phyloP scores from a whole-genome alignment of 768 basidiomycete genomes.

The Sarcomyxa edulis region DNA sequence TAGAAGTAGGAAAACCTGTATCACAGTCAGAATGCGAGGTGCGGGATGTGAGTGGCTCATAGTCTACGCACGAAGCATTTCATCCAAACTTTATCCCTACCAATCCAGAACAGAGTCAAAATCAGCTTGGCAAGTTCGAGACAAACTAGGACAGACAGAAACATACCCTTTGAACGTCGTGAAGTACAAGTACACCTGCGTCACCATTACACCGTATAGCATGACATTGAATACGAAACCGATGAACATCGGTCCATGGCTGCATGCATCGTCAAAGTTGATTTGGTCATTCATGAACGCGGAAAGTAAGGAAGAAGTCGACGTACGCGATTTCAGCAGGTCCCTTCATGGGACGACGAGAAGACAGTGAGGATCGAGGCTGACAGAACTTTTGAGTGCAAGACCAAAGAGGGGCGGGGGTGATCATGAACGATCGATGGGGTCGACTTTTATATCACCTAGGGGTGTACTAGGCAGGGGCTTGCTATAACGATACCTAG shows the following conservation, averaged over 20 bases:
- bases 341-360: too few species aligned
- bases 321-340: slow-evolving; percentile 32
- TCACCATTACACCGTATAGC: slow-evolving; percentile 45
- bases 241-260: slow-evolving; percentile 46
- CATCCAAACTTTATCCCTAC: slow-evolving; percentile 41
- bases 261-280: slow-evolving; percentile 12
- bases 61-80: slow-evolving; percentile 40
- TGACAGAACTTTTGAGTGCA: too few species aligned
- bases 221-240: slow-evolving; percentile 41
- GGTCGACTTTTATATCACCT: too few species aligned
- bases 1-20: slow-evolving; percentile 36
- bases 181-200: slow-evolving; percentile 43
- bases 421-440: too few species aligned
- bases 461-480: too few species aligned
- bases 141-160: not conserved
- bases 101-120: not conserved
- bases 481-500: too few species aligned
- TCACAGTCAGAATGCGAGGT: not conserved
- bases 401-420: too few species aligned
- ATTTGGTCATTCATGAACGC: too few species aligned
- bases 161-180: slow-evolving; percentile 32
- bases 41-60: not conserved
- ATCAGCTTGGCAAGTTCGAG: not conserved
- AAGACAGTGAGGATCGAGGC: too few species aligned
- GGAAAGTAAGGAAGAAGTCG: not conserved